A percentile compares a stretch with the other conserved stretches of the same genome.
Evolutionary conservation across 306 rosid species (phyloP).

Genomic region (Erythrophleum fordii): DNA sequence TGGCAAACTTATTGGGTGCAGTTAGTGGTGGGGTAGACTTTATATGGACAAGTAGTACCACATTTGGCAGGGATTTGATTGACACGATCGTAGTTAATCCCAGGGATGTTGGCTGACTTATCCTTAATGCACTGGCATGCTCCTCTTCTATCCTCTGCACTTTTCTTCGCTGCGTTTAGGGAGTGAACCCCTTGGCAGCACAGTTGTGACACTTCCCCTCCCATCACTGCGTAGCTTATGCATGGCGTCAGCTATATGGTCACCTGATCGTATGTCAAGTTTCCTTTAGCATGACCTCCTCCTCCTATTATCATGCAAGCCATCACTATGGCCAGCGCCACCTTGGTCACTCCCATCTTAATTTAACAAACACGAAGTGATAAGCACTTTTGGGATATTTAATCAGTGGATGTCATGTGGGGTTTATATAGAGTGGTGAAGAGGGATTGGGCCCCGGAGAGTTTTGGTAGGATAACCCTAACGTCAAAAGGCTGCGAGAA

Average conservation of each 20-base stretch:
- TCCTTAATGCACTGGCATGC: conserved; percentile 63
- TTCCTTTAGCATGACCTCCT: conserved; percentile 16
- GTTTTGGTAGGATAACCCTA: neutral
- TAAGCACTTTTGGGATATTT: neutral
- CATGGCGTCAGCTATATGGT: conserved; percentile 58
- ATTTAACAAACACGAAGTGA: neutral
- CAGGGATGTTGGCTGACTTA: conserved; percentile 51
- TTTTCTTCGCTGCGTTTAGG: conserved; percentile 51
- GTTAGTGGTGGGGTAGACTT: conserved; percentile 70
- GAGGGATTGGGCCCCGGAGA: neutral
- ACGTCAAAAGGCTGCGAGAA: conserved; percentile 11
- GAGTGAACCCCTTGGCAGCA: conserved; percentile 66
- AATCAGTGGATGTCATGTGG: neutral
- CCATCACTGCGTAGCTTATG: conserved; percentile 60
- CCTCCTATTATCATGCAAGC: conserved; percentile 38
- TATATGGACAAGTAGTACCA: conserved; percentile 57
- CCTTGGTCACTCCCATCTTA: conserved; percentile 26
- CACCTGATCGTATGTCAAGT: conserved; percentile 54
- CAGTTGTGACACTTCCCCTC: conserved; percentile 52
- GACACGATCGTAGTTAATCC: conserved; percentile 51
- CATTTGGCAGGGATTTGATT: conserved; percentile 44
- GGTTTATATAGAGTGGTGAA: conserved; percentile 42
- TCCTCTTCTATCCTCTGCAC: conserved; percentile 45
- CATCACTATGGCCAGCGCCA: conserved; percentile 30
- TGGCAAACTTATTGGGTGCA: conserved; percentile 59